phyloP scores from a whole-genome alignment of 345 rosid species.

The Brassica cretica region DNA sequence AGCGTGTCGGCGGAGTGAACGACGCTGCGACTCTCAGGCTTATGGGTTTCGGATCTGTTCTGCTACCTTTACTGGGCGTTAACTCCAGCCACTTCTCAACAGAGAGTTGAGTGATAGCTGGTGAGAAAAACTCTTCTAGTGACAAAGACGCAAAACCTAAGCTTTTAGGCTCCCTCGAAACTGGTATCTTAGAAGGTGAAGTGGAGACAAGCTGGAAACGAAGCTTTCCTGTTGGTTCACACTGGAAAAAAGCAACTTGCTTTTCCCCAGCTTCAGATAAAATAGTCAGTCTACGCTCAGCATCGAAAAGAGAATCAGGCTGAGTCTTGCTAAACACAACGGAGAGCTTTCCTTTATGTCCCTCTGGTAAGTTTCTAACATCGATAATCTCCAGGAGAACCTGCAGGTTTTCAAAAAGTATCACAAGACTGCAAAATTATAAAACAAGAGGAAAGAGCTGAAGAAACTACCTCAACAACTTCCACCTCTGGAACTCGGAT shows the following conservation, averaged over 20 bases:
- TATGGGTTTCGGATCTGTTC: conserved; percentile 51
- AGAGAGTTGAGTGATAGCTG: conserved; percentile 59
- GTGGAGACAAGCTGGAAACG: conserved; percentile 64
- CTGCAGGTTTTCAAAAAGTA: conserved; percentile 8
- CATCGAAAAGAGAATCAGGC: conserved; percentile 63
- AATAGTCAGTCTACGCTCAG: conserved; percentile 61
- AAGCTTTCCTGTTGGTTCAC: conserved; percentile 84
- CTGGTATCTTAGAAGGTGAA: conserved; percentile 49
- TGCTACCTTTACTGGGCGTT: conserved; percentile 44
- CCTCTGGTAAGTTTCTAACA: conserved; percentile 66
- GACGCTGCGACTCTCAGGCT: conserved; percentile 70
- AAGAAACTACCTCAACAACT: conserved; percentile 65
- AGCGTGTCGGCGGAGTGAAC: conserved; percentile 58
- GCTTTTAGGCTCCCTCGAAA: conserved; percentile 45
- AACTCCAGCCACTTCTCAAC: conserved; percentile 81
- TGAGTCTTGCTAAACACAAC: conserved; percentile 63
- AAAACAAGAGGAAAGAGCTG: neutral
- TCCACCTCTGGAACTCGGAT: conserved; percentile 57
- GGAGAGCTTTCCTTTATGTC: conserved; percentile 59
- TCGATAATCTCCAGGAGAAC: conserved; percentile 56
- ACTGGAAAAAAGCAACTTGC: conserved; percentile 68
- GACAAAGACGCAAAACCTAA: conserved; percentile 67
- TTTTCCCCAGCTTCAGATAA: conserved; percentile 60
- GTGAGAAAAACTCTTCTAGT: conserved; percentile 58
- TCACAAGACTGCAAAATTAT: neutral